These are phyloP conservation scores for Sporobolomyces phaffii DNA, from an alignment of 768 basidiomycete genomes.

Conservation along the genomic window DNA sequence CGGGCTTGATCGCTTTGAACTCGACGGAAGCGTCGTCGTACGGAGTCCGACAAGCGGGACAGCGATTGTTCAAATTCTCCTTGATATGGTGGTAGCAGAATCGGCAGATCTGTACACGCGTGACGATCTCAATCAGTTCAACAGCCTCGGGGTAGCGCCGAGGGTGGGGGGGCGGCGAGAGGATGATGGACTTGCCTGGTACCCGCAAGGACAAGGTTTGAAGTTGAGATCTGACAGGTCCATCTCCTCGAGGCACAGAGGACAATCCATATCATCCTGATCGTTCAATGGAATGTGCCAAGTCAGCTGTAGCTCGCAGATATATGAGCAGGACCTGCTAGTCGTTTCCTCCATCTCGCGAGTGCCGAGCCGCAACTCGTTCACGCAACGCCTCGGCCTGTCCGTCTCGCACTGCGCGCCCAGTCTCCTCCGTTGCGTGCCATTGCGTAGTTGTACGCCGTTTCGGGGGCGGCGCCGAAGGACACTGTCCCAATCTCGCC, in stretches of 20 bases:
- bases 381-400: too few species aligned
- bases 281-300: too few species aligned
- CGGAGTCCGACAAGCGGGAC: slow-evolving; percentile 88
- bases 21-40: slow-evolving; percentile 90
- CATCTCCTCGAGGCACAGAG: slow-evolving; percentile 97
- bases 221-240: slow-evolving; percentile 98
- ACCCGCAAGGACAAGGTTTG: slow-evolving; percentile 97
- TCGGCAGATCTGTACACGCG: slow-evolving; percentile 70
- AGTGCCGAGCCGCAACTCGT: too few species aligned
- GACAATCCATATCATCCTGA: slow-evolving; percentile 99
- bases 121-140: not conserved
- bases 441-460: too few species aligned
- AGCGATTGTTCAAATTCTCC: slow-evolving; percentile 88
- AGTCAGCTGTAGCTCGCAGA: too few species aligned
- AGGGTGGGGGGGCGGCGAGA: not conserved
- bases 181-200: slow-evolving; percentile 61
- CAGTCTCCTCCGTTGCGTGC: too few species aligned
- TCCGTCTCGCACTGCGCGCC: too few species aligned
- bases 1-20: slow-evolving; percentile 87
- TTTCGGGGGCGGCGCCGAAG: too few species aligned
- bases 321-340: too few species aligned
- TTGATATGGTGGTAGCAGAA: slow-evolving; percentile 99
- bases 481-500: slow-evolving; percentile 3
- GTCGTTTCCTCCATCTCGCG: too few species aligned
- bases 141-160: too few species aligned